These are phyloP conservation scores for Mercurialis annua DNA, from an alignment of 345 rosid genomes.

Conservation along the genomic window DNA sequence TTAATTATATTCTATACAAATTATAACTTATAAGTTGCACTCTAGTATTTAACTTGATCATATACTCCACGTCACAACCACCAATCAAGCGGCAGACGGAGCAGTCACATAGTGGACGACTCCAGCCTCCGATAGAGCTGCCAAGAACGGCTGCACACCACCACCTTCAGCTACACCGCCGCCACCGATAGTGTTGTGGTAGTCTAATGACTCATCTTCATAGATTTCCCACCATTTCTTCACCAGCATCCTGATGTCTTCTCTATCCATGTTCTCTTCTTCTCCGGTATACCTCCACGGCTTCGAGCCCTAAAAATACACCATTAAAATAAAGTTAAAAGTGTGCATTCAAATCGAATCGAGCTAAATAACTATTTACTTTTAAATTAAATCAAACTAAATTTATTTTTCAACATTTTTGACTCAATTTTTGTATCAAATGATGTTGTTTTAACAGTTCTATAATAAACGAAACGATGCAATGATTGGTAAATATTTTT, in stretches of 20 bases:
- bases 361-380: not conserved
- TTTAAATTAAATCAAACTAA: not conserved
- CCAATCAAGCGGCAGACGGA: slow-evolving; percentile 73
- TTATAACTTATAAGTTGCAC: too few species aligned
- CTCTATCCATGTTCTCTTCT: slow-evolving; percentile 75
- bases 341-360: too few species aligned
- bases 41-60: too few species aligned
- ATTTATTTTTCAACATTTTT: not conserved
- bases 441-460: too few species aligned
- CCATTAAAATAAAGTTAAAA: too few species aligned
- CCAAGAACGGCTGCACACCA: slow-evolving; percentile 5
- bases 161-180: not conserved
- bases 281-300: slow-evolving; percentile 87
- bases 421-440: too few species aligned
- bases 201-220: slow-evolving; percentile 56
- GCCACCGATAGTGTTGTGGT: slow-evolving; percentile 12
- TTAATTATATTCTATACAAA: too few species aligned
- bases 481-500: too few species aligned
- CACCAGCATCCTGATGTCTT: slow-evolving; percentile 72
- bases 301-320: slow-evolving; percentile 51
- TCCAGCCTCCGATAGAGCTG: slow-evolving; percentile 34
- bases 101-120: slow-evolving; percentile 47
- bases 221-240: slow-evolving; percentile 85
- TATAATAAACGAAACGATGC: too few species aligned
- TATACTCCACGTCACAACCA: not conserved